Evolutionary conservation across 192 early-diverging fungal genomes (phyloP), one percentile per base, ranked within the genome.

Genomic region (Lobosporangium transversale): DNA sequence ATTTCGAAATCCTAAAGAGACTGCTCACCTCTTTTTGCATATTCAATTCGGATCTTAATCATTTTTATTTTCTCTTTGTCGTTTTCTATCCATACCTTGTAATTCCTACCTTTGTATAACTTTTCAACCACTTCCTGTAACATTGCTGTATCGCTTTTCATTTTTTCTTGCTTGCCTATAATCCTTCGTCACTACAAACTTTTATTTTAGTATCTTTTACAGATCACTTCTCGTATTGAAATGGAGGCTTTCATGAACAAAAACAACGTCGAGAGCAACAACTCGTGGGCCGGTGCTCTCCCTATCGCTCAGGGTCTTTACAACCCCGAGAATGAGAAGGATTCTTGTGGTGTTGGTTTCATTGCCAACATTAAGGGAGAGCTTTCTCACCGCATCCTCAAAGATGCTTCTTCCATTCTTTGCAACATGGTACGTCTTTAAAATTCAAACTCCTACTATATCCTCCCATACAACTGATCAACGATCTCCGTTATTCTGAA

Each of bases 261-360:
- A 47, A 71, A 71, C 69, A 80, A 80, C 61, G 31, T 73, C 42
- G 68, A 80, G 45, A 66, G 47, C 58, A 89, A 85, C 69, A 61
- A 47, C 49, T 88, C 83, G 49, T 96, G 95, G 94, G 93, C 95
- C 43, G 90, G 88, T 42, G 86, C 89, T n/a, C 68, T 97, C 73
- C 95, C 97, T 18, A 73, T 85, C 40, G 87, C 89, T 36, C 94
- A 96, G 73, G 97, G 92, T 31, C 87, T 97, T 23, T 97, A 97
- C 62, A 81, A 96, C 67, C 95, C 95, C 17, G 85, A 86, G 56
- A 85, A 88, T 74, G 95, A 98, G 84, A 95, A 95, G 64, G 95
- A 97, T 81, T 86, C 95, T 4, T 99, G 97, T 79, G 97, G 97
- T 81, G 97, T 99, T 55, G 97, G 97, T 4, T 99, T 98, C 79